These are phyloP conservation scores for Colletotrichum ledebouriae DNA, from an alignment of 2,329 filamentous ascomycete species.

Conservation along the genomic window DNA sequence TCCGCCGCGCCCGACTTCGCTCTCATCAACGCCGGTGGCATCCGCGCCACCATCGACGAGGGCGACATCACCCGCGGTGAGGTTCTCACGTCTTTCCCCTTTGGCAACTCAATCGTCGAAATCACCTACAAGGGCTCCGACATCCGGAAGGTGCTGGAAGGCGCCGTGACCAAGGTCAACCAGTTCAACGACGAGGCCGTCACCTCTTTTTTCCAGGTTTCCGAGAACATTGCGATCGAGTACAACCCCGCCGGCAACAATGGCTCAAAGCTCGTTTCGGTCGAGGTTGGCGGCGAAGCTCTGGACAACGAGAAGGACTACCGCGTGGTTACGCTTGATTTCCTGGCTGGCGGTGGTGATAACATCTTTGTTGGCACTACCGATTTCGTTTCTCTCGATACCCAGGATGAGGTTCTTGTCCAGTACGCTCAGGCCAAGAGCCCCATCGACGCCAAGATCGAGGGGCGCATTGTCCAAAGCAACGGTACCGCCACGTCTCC, in stretches of 20 bases:
- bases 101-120: conserved; percentile 74
- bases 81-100: conserved; percentile 75
- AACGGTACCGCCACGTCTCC: conserved; percentile 29
- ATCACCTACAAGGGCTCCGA: conserved; percentile 65
- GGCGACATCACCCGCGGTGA: conserved; percentile 74
- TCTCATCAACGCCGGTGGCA: conserved; percentile 73
- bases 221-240: conserved; percentile 66
- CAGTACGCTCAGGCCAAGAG: conserved; percentile 62
- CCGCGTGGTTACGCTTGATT: conserved; percentile 72
- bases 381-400: conserved; percentile 62
- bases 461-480: conserved; percentile 57
- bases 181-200: conserved; percentile 66
- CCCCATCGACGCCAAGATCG: conserved; percentile 64
- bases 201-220: conserved; percentile 73
- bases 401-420: conserved; percentile 66
- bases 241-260: conserved; percentile 66
- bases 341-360: conserved; percentile 73
- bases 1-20: conserved; percentile 65
- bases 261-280: conserved; percentile 65
- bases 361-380: conserved; percentile 64
- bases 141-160: conserved; percentile 71
- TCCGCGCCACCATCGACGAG: conserved; percentile 72
- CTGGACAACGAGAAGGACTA: conserved; percentile 65
- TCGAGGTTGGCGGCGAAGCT: conserved; percentile 62
- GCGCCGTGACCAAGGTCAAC: conserved; percentile 67